Base-by-base conservation (phyloP, 129 eudicot species). In the Chrysanthemum lavandulifolium region DNA sequence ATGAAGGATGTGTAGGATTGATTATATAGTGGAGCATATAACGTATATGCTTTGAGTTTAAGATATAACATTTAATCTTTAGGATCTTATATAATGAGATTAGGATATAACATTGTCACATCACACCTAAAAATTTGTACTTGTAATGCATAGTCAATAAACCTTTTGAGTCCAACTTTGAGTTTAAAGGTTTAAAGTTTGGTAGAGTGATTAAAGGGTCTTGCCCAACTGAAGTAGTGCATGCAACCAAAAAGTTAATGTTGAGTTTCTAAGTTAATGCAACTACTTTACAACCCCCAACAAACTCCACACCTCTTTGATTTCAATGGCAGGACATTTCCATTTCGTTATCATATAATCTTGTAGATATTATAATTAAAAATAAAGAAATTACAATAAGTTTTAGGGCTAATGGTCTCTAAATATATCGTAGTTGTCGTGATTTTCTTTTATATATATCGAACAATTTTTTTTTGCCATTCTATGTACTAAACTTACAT, bases 221-320 rank as follows among this genome's bases (percentile, higher is more conserved):
- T 76, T 68, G 75, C 75, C 75, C 80, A 59, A 76, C 75, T 78
- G 76, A 72, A 78, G 78, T 78, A 65, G 61, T 65, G 78, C 78
- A 78, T 72, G 82, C 78, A 72, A 72, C 78, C 67, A 78, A 78
- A 40, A 78, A 78, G 82, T 78, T 72, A 56, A 78, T 78, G 82
- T 71, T 78, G 73, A 78, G 65, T 78, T 72, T 66, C 51, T 57
- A 78, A 78, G 82, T 78, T 78, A 71, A 78, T 78, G 79, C 72
- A 74, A 53, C 79, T 18, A 54, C 79, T 74, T 74, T 65, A 74
- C 72, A 74, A 65, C 82, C 60, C 43, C 78, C 82, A 78, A 78
- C 73, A 78, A 74, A 72, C 82, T 78, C 82, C 73, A 72, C 25
- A 78, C 62, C 71, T 67, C 56, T 65, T 68, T 78, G 31, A 65